Base-by-base conservation (phyloP, 225 moss, liverwort and hornwort species). In the Climacium dendroides region DNA sequence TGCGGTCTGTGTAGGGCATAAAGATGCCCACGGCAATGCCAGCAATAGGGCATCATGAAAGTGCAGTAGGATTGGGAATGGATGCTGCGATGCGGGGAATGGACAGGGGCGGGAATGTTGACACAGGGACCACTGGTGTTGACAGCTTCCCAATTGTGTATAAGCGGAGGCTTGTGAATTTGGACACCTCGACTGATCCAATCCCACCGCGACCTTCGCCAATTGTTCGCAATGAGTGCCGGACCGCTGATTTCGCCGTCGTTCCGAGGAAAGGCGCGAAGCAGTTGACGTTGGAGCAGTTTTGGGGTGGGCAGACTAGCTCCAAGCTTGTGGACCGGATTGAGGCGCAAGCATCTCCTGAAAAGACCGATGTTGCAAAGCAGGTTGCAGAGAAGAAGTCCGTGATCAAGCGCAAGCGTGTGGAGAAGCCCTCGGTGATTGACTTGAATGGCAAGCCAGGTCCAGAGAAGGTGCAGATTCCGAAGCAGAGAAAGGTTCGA, bases 101-200 rank as follows among this genome's bases (percentile, higher is more conserved):
- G 84, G 90, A 85, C 80, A 78, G 83, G 58, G 89, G 76, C 67
- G 87, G 83, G 47, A 88, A 87, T 82, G 89, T 8, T 37, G 90
- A 81, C 14, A 50, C 77, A 62, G 82, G 24, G 75, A 85, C 70
- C 70, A 75, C 87, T 59, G 87, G 79, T 32, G 60, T 80, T 87
- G 93, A 94, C 45, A 91, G 88, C 88, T 94, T 91, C 59, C 93
- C 93, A 76, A 89, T 94, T 72, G 93, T 94, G 87, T 94, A 94
- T 65, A 92, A 90, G 87, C 90, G 93, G 80, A 94, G 93, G 73
- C 81, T 83, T 73, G 78, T 85, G 85, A 91, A 87, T 85, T 79
- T 85, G 80, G 91, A 88, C 15, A 48, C 87, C 24, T 78, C 63
- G 22, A 71, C 85, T 20, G 90, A 92, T 92, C 87, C 89, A 71